Percentiles rank a stretch among this genome's conserved stretches.
phyloP scores from a whole-genome alignment of 164 flowering plant species.

The Pachysandra terminalis region DNA sequence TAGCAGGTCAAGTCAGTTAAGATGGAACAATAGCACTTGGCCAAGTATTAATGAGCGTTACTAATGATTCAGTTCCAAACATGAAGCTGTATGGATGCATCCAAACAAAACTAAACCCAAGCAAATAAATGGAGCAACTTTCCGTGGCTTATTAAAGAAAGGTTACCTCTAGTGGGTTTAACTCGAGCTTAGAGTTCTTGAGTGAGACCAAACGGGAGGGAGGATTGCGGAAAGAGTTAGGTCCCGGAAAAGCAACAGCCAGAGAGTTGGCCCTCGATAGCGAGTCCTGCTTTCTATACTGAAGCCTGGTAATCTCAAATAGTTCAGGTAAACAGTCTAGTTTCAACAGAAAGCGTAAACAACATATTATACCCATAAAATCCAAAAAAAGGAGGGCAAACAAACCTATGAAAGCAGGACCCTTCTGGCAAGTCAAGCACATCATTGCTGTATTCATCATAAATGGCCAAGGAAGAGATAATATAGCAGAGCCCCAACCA shows the following conservation, averaged over 20 bases:
- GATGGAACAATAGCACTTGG: too few relatives aligned
- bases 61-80: too few relatives aligned
- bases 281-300: conserved; percentile 39
- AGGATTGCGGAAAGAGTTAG: conserved; percentile 43
- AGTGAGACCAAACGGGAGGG: conserved; percentile 51
- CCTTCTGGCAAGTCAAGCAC: conserved; percentile 86
- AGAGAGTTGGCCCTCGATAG: conserved; percentile 23
- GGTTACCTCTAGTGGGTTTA: conserved; percentile 78
- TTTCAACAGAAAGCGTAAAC: background rate
- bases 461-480: conserved; percentile 63
- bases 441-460: conserved; percentile 90
- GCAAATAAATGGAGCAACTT: background rate
- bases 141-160: background rate
- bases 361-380: background rate
- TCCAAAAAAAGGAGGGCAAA: background rate
- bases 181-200: conserved; percentile 41
- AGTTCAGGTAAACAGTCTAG: conserved; percentile 6
- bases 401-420: conserved; percentile 81
- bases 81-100: too few relatives aligned
- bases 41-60: too few relatives aligned
- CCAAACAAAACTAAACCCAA: background rate
- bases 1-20: too few relatives aligned
- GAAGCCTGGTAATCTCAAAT: conserved; percentile 45
- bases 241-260: conserved; percentile 43
- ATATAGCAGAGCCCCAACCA: conserved; percentile 65